Evolutionary conservation across 805 yeast species (phyloP), one percentile per base, ranked within the genome.

Genomic region (Kluyveromyces nonfermentans): DNA sequence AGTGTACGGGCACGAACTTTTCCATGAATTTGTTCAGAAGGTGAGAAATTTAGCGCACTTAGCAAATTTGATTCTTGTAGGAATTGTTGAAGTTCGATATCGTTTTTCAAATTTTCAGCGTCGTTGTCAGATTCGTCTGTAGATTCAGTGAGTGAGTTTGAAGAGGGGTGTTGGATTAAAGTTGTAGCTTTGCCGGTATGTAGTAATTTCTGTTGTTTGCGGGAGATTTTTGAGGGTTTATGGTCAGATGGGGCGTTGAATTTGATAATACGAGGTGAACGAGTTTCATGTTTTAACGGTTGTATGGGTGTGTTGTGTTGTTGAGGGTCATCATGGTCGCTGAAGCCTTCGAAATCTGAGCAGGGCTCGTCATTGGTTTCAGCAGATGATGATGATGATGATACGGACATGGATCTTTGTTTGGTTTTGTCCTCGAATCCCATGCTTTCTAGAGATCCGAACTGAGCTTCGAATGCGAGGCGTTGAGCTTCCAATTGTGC

Each of bases 31-130:
- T 73, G 75, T 42, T 78, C 82, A 39, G 56, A 60, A 16, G 50
- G 54, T 35, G 52, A 50, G 3, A 53, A 55, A 14, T 60, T 59
- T 43, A 67, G 62, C n/a, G 68, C 64, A 32, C 71, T 54, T 34
- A 71, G 60, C 20, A 85, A 77, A 59, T 84, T 90, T 0, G 90
- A 82, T 60, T 85, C 93, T 46, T 72, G 68, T 20, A 85, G 58
- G 35, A 85, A 72, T 46, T 88, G 64, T 57, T 84, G 89, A 39
- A 85, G 64, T 52, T 80, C 84, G n/a, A 82, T 55, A 59, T 83
- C 93, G 51, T 82, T 81, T 47, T 80, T 74, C 48, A 82, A 53
- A 53, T 83, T 77, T 21, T 80, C 77, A 31, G 63, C 67, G 25
- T 73, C 74, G 19, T 64, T 70, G 19, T 56, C 57, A 7, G 52